Conservation (phyloP, 805 yeast genomes). For the Pichia manshurica region DNA sequence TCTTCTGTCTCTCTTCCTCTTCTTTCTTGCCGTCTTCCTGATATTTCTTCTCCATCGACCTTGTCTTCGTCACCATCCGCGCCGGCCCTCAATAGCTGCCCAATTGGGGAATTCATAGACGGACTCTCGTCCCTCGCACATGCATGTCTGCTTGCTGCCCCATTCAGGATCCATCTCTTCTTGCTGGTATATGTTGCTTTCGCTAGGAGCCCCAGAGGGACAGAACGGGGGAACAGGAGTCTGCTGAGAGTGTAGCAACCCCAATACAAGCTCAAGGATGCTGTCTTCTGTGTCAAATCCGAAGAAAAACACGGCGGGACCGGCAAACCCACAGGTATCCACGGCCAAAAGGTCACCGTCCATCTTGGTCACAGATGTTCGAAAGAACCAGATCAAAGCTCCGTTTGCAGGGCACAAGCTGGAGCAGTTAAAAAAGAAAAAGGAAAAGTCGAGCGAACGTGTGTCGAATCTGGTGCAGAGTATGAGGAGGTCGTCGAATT, state of each 20-base stretch:
- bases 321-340: conserved; percentile 61
- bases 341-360: conserved; percentile 89
- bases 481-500: conserved; percentile 20
- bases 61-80: not conserved
- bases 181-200: too few species aligned
- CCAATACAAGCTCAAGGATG: not conserved
- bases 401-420: conserved; percentile 70
- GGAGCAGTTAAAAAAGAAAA: conserved; percentile 19
- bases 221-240: too few species aligned
- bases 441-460: conserved; percentile 14
- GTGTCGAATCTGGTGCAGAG: conserved; percentile 11
- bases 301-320: not conserved
- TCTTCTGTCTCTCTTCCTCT: not conserved
- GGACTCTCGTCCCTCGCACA: not conserved
- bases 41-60: not conserved
- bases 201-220: too few species aligned
- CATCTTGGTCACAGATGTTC: conserved; percentile 83
- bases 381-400: conserved; percentile 54
- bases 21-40: not conserved
- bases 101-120: not conserved
- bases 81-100: not conserved
- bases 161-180: too few species aligned
- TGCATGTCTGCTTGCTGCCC: not conserved
- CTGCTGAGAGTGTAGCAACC: too few species aligned
- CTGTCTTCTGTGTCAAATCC: not conserved